Evolutionary conservation across 768 basidiomycete species (phyloP).

Genomic region (Amyloporia xantha): DNA sequence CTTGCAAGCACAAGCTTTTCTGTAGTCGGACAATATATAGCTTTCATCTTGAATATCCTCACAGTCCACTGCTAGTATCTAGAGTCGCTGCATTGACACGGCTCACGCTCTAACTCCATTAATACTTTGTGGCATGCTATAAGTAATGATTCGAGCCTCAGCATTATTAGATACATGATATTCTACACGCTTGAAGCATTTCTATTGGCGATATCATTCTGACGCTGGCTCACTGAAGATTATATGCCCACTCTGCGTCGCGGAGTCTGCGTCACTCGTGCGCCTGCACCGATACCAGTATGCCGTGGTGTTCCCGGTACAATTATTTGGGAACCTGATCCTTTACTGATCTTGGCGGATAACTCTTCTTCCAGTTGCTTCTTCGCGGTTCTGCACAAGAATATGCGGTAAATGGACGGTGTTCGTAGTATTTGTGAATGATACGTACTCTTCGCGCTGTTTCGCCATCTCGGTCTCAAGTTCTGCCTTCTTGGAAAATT

Average conservation of each 20-base stretch:
- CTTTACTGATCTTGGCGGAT: constrained; percentile 45
- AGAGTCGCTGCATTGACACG: too few species aligned
- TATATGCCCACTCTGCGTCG: constrained; percentile 58
- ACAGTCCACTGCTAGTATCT: too few species aligned
- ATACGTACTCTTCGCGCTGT: constrained; percentile 62
- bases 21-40: constrained; percentile 15
- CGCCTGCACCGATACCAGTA: constrained; percentile 56
- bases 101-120: too few species aligned
- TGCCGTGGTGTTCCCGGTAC: constrained; percentile 79
- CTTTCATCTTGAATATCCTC: too few species aligned
- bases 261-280: constrained; percentile 70
- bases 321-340: constrained; percentile 56
- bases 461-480: constrained; percentile 87
- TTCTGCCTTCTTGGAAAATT: constrained; percentile 89
- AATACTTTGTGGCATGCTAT: too few species aligned
- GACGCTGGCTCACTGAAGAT: too few species aligned
- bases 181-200: too few species aligned
- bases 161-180: too few species aligned
- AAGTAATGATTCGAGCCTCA: too few species aligned
- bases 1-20: constrained; percentile 67
- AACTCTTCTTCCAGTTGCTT: constrained; percentile 56
- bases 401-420: background rate
- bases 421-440: background rate
- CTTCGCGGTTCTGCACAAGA: constrained; percentile 45
- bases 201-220: too few species aligned